Evolutionary conservation across 768 basidiomycete genomes (phyloP), one percentile per base, ranked within the genome.

Genomic region (Sutorius australiensis): DNA sequence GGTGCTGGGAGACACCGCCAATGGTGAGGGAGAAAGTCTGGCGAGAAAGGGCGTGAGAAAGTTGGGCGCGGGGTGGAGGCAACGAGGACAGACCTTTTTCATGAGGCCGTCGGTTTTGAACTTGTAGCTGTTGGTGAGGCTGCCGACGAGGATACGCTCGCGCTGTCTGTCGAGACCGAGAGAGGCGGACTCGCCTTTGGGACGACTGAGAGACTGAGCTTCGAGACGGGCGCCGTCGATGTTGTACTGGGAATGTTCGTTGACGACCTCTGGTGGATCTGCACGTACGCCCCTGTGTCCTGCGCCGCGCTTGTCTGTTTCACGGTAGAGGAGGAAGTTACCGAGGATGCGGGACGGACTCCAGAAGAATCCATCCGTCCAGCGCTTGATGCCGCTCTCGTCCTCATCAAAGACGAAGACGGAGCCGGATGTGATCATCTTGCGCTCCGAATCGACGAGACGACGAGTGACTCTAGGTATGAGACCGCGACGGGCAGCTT

Each of bases 361-460:
- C 95, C 95, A 97, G 67, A 89, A 88, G 67, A 90, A 86, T n/a
- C 94, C 93, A 72, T 98, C 95, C 2, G 95, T 98, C 91, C 94
- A 97, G 40, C 95, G 81, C 75, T 95, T 95, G 75, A 98, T 98
- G 27, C 94, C 93, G 64, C 90, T 92, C 73, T 95, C 93, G 63
- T 92, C 88, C 75, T 97, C 95, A 70, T 98, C 92, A 65, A 97
- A 98, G 59, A 97, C 95, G 63, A 98, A 98, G 11, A 98, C 92
- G 7, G 89, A 89, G 51, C 95, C 95, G 6, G 87, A 89, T 16
- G 86, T 86, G 67, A 98, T 94, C 86, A 95, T 91, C 64, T 84
- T 87, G 52, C 92, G 82, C 70, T 98, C 95, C 31, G 89, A 80
- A 67, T 97, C 95, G 56, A 93, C 90, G 46, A 98, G 82, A 37